Percentiles rank a stretch among this genome's conserved stretches.
phyloP scores from a whole-genome alignment of 1,284 basidiomycete species.

The Papiliotrema fonsecae region DNA sequence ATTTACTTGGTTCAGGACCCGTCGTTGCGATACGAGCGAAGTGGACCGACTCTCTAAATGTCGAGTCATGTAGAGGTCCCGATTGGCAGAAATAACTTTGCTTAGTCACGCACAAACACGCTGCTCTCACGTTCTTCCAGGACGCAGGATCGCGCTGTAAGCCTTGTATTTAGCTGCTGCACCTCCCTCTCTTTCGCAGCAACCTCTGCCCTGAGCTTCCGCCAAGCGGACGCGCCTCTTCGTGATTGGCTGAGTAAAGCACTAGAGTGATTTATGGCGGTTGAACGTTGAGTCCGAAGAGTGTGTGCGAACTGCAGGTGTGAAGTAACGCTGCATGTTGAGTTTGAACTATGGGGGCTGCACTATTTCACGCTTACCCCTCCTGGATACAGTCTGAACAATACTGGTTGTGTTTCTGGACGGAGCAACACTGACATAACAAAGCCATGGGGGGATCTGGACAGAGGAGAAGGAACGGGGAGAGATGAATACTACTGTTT shows the following conservation, averaged over 20 bases:
- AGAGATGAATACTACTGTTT: no score
- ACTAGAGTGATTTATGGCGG: conserved; percentile 11
- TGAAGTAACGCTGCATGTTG: conserved; percentile 7
- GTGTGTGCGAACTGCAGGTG: conserved; percentile 4
- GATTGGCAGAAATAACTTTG: no score
- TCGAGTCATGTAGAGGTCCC: no score
- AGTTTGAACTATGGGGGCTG: background rate
- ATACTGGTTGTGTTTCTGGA: conserved; percentile 20
- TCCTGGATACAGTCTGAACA: conserved; percentile 26
- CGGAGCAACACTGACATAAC: conserved; percentile 30
- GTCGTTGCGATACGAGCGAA: no score
- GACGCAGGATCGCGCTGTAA: no score
- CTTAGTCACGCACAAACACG: no score
- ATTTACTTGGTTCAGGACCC: no score
- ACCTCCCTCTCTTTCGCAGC: conserved; percentile 12
- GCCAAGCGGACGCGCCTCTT: conserved; percentile 20
- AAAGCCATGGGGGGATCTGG: no score
- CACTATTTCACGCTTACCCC: conserved; percentile 7
- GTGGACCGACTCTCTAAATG: no score
- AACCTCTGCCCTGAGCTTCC: conserved; percentile 31
- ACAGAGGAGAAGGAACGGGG: no score
- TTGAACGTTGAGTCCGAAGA: conserved; percentile 8
- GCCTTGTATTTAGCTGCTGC: conserved; percentile 13
- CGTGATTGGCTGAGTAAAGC: conserved; percentile 10
- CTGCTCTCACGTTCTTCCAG: no score